These are phyloP conservation scores for Crithidia mellificae DNA, from an alignment of 208 protist species.

Conservation along the genomic window DNA sequence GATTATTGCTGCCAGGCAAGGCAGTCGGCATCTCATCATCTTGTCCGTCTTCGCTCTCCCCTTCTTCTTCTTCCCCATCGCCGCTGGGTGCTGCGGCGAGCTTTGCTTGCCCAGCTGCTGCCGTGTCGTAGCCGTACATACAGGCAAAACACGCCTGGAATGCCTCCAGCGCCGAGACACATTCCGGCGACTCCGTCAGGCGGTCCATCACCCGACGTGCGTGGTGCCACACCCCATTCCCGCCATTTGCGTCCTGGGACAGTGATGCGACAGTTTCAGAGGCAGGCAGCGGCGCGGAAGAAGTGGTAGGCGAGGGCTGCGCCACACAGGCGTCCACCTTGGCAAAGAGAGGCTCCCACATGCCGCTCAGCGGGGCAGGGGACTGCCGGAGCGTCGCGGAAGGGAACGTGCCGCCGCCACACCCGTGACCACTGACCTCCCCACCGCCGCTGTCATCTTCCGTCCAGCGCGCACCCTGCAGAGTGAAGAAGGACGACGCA, in stretches of 20 bases:
- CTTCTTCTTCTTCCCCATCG: too few species aligned
- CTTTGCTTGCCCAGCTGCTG: not conserved
- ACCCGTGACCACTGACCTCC: not conserved
- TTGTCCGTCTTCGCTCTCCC: too few species aligned
- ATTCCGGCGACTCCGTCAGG: constrained; percentile 35
- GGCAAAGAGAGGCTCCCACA: constrained; percentile 74
- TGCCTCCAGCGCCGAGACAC: constrained; percentile 33
- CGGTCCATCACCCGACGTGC: constrained; percentile 19
- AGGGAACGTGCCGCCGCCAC: constrained; percentile 38
- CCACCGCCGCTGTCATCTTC: constrained; percentile 1
- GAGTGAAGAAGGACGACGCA: constrained; percentile 35
- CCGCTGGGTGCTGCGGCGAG: not conserved
- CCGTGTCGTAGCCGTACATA: constrained; percentile 42
- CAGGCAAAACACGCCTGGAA: constrained; percentile 68
- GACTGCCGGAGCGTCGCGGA: constrained; percentile 47
- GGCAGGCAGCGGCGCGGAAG: too few species aligned
- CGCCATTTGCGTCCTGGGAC: not conserved
- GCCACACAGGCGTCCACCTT: constrained; percentile 41
- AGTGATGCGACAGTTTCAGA: too few species aligned
- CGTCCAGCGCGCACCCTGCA: constrained; percentile 35
- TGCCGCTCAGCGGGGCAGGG: constrained; percentile 40
- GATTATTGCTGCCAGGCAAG: too few species aligned
- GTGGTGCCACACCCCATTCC: constrained; percentile 11
- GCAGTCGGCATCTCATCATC: not conserved
- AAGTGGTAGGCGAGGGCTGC: too few species aligned